These are phyloP conservation scores for Claviceps fusiformis DNA, from an alignment of 2,329 filamentous ascomycete genomes.

Conservation along the genomic window DNA sequence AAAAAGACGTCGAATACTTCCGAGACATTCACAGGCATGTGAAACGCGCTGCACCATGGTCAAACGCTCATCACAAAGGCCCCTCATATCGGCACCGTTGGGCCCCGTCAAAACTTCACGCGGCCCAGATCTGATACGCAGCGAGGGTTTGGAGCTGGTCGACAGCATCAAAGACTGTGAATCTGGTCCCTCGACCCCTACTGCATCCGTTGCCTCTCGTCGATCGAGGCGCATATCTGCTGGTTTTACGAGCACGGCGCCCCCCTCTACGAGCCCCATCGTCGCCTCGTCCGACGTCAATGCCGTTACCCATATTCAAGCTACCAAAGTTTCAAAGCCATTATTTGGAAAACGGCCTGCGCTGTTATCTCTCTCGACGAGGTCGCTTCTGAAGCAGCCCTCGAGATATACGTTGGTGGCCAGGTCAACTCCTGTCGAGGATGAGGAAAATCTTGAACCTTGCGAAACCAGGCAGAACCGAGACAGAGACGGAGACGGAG, in stretches of 20 bases:
- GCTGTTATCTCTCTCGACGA: conserved; percentile 5
- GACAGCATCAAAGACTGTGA: conserved; percentile 22
- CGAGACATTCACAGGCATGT: background rate
- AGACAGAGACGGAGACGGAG: background rate
- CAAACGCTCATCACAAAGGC: conserved; percentile 7
- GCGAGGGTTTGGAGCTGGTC: conserved; percentile 21
- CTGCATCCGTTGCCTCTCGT: background rate
- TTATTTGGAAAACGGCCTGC: background rate
- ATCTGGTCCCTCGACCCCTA: background rate
- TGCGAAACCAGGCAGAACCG: background rate
- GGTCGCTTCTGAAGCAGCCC: conserved; percentile 9
- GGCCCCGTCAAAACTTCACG: conserved; percentile 25
- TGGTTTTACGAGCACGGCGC: conserved; percentile 14
- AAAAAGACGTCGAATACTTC: background rate
- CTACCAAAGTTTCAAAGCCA: background rate
- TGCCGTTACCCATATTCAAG: conserved; percentile 7
- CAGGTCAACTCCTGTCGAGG: background rate
- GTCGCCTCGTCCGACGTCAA: conserved; percentile 16
- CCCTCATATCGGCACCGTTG: conserved; percentile 22
- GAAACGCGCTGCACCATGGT: conserved; percentile 8
- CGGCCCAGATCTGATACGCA: conserved; percentile 21
- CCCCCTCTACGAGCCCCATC: conserved; percentile 16
- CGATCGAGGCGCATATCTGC: conserved; percentile 16
- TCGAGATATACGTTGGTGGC: conserved; percentile 7
- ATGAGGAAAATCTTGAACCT: conserved; percentile 17